Conservation (phyloP, 2,329 filamentous ascomycete genomes). For the Coniochaeta ligniaria region DNA sequence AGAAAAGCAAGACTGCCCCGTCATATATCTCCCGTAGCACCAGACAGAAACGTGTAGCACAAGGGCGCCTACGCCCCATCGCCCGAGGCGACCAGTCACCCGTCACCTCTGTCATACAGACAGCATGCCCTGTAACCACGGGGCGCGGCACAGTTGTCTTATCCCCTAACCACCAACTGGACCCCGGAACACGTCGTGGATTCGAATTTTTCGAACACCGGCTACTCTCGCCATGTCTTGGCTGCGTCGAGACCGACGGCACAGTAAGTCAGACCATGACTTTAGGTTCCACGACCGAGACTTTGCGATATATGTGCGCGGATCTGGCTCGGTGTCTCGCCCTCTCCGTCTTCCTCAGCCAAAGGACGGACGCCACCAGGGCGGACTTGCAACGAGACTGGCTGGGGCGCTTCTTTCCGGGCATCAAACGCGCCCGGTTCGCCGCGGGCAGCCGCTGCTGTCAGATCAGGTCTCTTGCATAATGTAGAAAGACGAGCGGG, state of each 20-base stretch:
- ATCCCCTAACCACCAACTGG: neutral
- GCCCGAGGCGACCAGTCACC: neutral
- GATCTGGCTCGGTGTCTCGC: neutral
- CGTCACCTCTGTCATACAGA: neutral
- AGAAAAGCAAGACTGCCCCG: neutral
- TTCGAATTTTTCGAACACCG: neutral
- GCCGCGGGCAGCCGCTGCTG: neutral
- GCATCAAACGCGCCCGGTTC: neutral
- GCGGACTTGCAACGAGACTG: neutral
- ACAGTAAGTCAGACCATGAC: neutral
- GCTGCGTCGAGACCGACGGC: neutral
- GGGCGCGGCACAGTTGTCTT: neutral
- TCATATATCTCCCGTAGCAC: neutral
- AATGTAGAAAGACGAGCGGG: too few relatives aligned
- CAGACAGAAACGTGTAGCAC: neutral
- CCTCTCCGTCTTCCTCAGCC: neutral
- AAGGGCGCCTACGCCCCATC: neutral
- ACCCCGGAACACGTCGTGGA: neutral
- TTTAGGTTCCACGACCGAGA: neutral
- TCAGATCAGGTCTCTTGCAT: neutral
- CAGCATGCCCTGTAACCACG: neutral
- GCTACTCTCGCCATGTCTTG: neutral
- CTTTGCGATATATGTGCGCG: neutral
- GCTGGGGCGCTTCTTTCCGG: neutral
- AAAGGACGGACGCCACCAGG: neutral